Conservation (phyloP, 2,329 filamentous ascomycete genomes). For the Alternaria tenuissima region DNA sequence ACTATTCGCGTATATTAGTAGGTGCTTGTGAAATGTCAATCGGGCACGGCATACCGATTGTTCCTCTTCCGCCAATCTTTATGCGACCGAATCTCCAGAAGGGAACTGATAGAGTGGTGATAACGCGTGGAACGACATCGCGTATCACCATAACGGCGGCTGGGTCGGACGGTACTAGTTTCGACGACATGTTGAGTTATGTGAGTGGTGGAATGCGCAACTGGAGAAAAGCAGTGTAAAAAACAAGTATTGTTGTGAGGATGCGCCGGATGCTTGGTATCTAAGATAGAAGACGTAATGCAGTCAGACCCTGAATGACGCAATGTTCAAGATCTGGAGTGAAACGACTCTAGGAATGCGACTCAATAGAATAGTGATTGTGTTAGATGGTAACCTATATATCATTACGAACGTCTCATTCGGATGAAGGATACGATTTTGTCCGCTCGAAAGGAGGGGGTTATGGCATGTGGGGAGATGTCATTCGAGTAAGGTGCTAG, state of each 20-base stretch:
- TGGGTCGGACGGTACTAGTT: conserved; percentile 67
- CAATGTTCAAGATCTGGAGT: conserved; percentile 27
- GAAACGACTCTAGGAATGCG: conserved; percentile 2
- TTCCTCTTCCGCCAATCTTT: conserved; percentile 86
- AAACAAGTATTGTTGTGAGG: conserved; percentile 1
- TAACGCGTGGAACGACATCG: conserved; percentile 74
- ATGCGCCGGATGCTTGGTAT: conserved; percentile 11
- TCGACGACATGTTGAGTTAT: conserved; percentile 44
- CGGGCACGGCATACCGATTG: conserved; percentile 68
- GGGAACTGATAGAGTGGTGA: conserved; percentile 81
- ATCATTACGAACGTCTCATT: conserved; percentile 12
- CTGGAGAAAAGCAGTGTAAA: neutral
- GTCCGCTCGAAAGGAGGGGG: neutral
- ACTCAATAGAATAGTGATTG: conserved; percentile 3
- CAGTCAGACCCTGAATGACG: conserved; percentile 26
- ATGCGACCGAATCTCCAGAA: conserved; percentile 82
- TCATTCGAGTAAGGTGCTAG: conserved; percentile 9
- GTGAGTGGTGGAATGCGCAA: neutral
- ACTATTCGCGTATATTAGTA: conserved; percentile 60
- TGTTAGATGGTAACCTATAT: conserved; percentile 9
- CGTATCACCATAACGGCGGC: conserved; percentile 90
- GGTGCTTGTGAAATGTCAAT: neutral
- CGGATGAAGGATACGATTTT: conserved; percentile 7
- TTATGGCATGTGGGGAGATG: conserved; percentile 13
- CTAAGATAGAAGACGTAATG: conserved; percentile 35